Evolutionary conservation across 192 early-diverging fungal species (phyloP), one percentile per base, ranked within the genome.

Genomic region (Coemansia sp.): DNA sequence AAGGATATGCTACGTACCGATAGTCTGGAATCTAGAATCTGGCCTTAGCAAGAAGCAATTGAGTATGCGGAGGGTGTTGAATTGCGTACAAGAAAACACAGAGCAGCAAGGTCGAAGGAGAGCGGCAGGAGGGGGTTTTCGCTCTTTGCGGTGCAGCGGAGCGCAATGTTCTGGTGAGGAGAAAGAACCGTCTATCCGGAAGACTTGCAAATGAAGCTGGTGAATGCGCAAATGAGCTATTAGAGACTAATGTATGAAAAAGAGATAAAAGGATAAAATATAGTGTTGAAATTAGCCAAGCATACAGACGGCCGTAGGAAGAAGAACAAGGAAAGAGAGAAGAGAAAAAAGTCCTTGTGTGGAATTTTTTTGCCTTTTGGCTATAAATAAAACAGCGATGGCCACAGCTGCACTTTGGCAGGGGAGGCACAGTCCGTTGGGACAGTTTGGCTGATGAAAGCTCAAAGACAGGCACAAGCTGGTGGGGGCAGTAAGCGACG

Each of bases 21-120:
- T 65, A 56, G 26, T 41, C 26, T 65, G 52, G 63, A 56, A 42
- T 65, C 63, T 56, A 51, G 13, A 65, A 56, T 65, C 54, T 40
- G 11, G 63, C 19, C 36, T 51, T 48, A 22, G 15, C 8, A 41
- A 21, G 15, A 48, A 55, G 41, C 7, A n/a, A 21, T 47, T 65
- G 40, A 16, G 16, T 26, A 54, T 2, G 47, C 16, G 47, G 47
- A n/a, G 16, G 12, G 51, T 12, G 12, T 12, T 26, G 51, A 54
- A 54, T 21, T 54, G 51, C 51, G 51, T 21, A 22, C 51, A 54
- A 26, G 51, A 26, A 22, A 18, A 54, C 51, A 26, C 21, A 26
- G 51, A 26, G 26, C 51, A 21, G 48, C 19, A 18, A 13, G 2
- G 51, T 49, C 51, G 19, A 9, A 8, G 11, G 26, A 52, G 26